Conservation (phyloP, 2,329 filamentous ascomycete genomes). For the Colletotrichum sp. region DNA sequence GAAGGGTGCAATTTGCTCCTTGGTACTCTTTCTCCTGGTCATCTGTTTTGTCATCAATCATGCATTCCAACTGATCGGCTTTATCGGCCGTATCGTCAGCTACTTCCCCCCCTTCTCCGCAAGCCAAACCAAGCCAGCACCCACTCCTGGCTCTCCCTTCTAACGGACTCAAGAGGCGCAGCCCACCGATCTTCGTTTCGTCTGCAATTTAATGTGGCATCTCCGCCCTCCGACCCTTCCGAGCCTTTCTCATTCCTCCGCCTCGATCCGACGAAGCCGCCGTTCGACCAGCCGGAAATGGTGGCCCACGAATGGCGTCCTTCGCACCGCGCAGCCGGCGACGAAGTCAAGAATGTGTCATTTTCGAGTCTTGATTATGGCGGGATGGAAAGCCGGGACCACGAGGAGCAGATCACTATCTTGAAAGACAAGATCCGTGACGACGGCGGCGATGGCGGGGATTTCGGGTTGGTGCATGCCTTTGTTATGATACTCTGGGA, state of each 20-base stretch:
- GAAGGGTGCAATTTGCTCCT: no score
- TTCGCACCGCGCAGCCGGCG: background rate
- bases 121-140: background rate
- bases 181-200: background rate
- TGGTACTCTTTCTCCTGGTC: no score
- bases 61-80: no score
- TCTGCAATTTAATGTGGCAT: background rate
- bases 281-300: background rate
- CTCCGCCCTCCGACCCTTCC: background rate
- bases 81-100: no score
- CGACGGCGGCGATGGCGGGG: background rate
- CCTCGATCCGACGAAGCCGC: background rate
- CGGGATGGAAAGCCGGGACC: background rate
- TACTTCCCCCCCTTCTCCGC: no score
- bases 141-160: background rate
- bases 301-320: background rate
- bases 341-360: background rate
- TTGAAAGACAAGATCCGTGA: background rate
- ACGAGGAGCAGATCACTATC: background rate
- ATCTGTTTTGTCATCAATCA: no score
- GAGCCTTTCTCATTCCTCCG: background rate
- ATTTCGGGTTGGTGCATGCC: background rate
- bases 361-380: background rate
- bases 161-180: background rate
- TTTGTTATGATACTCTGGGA: background rate